Evolutionary conservation across 352 stramenopile genomes (phyloP).

Genomic region (Phytopythium mirpurense): DNA sequence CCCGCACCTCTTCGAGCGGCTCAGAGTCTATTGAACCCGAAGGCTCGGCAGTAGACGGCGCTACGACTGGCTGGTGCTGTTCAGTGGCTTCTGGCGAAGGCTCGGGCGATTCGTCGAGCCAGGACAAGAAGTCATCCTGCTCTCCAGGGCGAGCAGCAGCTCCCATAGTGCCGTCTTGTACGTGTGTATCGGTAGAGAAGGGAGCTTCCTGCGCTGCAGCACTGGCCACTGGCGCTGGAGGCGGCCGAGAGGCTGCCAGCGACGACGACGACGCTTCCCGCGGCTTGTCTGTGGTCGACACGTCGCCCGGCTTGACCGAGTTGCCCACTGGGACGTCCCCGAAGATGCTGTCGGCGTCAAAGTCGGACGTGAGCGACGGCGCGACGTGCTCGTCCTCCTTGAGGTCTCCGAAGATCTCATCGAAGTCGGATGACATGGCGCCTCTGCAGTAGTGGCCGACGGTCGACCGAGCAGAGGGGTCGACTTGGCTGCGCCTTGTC

Average conservation of each 20-base stretch:
- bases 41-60: neutral
- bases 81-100: too few relatives aligned
- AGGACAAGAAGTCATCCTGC: slow-evolving; percentile 75
- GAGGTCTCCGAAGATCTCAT: slow-evolving; percentile 78
- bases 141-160: slow-evolving; percentile 9
- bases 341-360: slow-evolving; percentile 56
- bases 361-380: slow-evolving; percentile 31
- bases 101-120: slow-evolving; percentile 52
- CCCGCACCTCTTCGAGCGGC: neutral
- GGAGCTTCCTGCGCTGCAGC: neutral
- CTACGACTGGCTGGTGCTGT: neutral
- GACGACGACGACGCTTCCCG: neutral
- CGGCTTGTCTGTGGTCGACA: neutral
- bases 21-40: neutral
- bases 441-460: too few relatives aligned
- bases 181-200: neutral
- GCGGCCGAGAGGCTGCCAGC: neutral
- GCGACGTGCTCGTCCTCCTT: slow-evolving; percentile 54
- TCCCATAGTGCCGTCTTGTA: neutral
- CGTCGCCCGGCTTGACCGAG: neutral
- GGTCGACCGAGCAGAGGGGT: too few relatives aligned
- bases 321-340: slow-evolving; percentile 14
- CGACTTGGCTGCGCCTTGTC: too few relatives aligned
- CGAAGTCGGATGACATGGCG: slow-evolving; percentile 43
- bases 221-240: neutral